Conservation (phyloP, 345 rosid species). For the Noccaea caerulescens region DNA sequence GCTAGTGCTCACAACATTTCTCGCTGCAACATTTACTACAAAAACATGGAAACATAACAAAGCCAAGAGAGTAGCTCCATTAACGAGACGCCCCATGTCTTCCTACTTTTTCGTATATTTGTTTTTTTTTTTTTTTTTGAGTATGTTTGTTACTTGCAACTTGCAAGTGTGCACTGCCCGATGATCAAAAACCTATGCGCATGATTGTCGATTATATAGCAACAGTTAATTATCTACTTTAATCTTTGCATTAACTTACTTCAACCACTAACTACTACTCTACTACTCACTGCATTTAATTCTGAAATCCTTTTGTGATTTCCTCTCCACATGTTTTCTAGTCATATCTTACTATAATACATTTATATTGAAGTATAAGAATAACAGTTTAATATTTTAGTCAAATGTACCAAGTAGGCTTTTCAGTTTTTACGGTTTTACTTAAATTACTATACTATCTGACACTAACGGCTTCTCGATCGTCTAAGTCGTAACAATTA, state of each 20-base stretch:
- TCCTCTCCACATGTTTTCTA: conserved; percentile 11
- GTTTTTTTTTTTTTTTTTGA: neutral
- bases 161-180: conserved; percentile 40
- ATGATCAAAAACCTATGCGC: conserved; percentile 26
- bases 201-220: conserved; percentile 36
- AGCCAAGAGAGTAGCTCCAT: conserved; percentile 44
- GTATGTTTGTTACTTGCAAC: conserved; percentile 32
- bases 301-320: conserved; percentile 13
- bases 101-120: conserved; percentile 25
- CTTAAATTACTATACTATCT: conserved; percentile 23
- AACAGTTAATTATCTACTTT: conserved; percentile 29
- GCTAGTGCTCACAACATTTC: conserved; percentile 36
- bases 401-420: conserved; percentile 23
- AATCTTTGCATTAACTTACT: conserved; percentile 46
- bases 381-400: conserved; percentile 2
- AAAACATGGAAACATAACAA: conserved; percentile 56
- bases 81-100: conserved; percentile 45
- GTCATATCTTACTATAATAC: neutral
- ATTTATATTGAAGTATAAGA: neutral
- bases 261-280: conserved; percentile 53
- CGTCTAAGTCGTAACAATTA: neutral
- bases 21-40: conserved; percentile 49
- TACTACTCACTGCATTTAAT: conserved; percentile 40
- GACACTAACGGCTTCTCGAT: conserved; percentile 31
- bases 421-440: conserved; percentile 17